phyloP scores from a whole-genome alignment of 495 filamentous ascomycete species.

The Penicillium salamii region DNA sequence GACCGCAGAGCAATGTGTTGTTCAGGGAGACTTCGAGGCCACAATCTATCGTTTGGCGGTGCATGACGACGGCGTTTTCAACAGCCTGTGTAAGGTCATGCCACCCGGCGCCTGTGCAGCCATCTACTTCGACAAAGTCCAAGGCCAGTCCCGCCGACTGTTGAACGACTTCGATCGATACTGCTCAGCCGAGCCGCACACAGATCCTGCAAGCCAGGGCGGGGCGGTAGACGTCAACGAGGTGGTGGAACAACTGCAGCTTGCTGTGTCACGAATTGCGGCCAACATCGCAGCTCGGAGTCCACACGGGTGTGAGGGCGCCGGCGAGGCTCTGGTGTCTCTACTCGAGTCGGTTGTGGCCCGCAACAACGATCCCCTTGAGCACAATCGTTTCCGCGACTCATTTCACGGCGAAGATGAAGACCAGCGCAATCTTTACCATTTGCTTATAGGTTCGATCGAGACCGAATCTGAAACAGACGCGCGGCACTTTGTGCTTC shows the following conservation, averaged over 20 bases:
- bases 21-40: constrained; percentile 48
- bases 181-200: constrained; percentile 29
- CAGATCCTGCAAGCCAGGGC: constrained; percentile 14
- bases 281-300: constrained; percentile 33
- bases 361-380: constrained; percentile 46
- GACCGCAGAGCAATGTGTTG: constrained; percentile 43
- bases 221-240: constrained; percentile 23
- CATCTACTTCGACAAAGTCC: constrained; percentile 48
- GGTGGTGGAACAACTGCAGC: constrained; percentile 34
- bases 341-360: constrained; percentile 42
- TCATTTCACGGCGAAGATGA: constrained; percentile 43
- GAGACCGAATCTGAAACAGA: constrained; percentile 29
- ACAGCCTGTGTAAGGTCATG: constrained; percentile 46
- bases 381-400: constrained; percentile 32
- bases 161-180: constrained; percentile 44
- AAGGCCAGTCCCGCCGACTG: constrained; percentile 33
- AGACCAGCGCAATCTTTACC: constrained; percentile 49
- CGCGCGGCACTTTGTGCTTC: constrained; percentile 40
- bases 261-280: constrained; percentile 34
- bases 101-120: constrained; percentile 44
- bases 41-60: constrained; percentile 52
- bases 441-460: constrained; percentile 43
- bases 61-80: constrained; percentile 44
- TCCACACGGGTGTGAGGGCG: constrained; percentile 38
- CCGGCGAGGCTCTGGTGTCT: constrained; percentile 38